phyloP scores from a whole-genome alignment of 2,329 filamentous ascomycete species.

The Colletotrichum sidae region DNA sequence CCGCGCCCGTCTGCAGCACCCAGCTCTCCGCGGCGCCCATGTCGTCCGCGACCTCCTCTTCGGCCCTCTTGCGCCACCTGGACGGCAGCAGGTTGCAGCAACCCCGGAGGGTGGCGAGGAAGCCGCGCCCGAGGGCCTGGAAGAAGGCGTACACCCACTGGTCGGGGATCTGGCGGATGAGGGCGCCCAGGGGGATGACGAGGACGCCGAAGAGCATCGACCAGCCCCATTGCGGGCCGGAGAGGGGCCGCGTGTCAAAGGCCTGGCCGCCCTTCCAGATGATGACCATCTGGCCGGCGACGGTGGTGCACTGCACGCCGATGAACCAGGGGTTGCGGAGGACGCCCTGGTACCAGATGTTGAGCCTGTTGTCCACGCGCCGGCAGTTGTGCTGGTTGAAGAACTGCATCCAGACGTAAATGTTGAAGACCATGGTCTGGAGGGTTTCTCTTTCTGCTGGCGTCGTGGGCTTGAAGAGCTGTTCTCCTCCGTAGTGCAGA shows the following conservation, averaged over 20 bases:
- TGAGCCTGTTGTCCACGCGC: slow-evolving; percentile 84
- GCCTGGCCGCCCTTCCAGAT: slow-evolving; percentile 76
- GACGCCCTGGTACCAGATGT: slow-evolving; percentile 81
- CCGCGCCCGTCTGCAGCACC: slow-evolving; percentile 41
- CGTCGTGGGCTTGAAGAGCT: slow-evolving; percentile 52
- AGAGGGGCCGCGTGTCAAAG: slow-evolving; percentile 71
- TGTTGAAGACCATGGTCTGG: slow-evolving; percentile 83
- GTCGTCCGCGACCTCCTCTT: slow-evolving; percentile 22
- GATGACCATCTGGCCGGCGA: slow-evolving; percentile 78
- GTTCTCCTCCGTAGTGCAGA: slow-evolving; percentile 68
- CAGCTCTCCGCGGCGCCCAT: slow-evolving; percentile 39
- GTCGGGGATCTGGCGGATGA: slow-evolving; percentile 56
- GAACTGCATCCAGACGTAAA: slow-evolving; percentile 91
- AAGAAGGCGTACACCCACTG: slow-evolving; percentile 50
- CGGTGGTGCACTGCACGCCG: slow-evolving; percentile 73
- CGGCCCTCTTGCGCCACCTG: slow-evolving; percentile 37
- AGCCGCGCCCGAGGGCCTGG: slow-evolving; percentile 44
- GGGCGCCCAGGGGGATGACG: slow-evolving; percentile 70
- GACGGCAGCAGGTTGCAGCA: slow-evolving; percentile 36
- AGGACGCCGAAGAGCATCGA: slow-evolving; percentile 75
- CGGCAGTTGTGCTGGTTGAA: slow-evolving; percentile 89
- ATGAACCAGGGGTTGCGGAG: slow-evolving; percentile 82
- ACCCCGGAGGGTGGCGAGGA: slow-evolving; percentile 40
- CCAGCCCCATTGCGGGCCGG: slow-evolving; percentile 76
- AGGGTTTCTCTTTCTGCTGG: slow-evolving; percentile 50